Conservation (phyloP, 495 filamentous ascomycete genomes). For the Trichoderma orchidacearum region DNA sequence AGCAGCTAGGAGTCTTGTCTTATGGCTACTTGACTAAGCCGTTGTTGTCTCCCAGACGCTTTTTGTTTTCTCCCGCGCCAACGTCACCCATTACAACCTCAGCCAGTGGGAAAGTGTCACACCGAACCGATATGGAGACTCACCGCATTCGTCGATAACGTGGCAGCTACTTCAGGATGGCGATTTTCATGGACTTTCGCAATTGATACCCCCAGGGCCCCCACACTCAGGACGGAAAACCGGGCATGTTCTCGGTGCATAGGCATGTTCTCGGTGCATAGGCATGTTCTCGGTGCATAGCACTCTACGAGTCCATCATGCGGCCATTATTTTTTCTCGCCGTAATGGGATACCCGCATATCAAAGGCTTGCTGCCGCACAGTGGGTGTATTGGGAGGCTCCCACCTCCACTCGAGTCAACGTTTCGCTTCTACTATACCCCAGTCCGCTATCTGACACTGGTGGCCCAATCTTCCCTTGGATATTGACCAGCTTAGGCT, state of each 20-base stretch:
- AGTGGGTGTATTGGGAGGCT: no score
- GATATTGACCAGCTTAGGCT: neutral
- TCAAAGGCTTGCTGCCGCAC: no score
- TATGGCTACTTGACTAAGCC: neutral
- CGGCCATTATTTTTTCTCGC: no score
- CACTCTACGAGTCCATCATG: no score
- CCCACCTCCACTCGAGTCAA: no score
- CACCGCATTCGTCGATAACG: neutral
- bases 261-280: neutral
- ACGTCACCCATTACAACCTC: neutral
- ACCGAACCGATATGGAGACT: neutral
- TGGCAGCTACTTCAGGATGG: neutral
- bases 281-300: neutral
- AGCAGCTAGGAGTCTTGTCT: neutral
- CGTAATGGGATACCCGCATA: no score
- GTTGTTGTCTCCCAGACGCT: neutral
- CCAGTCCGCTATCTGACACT: no score
- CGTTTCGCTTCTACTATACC: no score
- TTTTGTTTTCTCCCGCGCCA: neutral
- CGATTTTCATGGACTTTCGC: neutral
- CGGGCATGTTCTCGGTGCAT: neutral
- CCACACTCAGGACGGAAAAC: neutral
- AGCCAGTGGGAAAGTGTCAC: neutral
- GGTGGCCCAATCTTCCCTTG: neutral
- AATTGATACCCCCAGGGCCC: neutral